phyloP scores from a whole-genome alignment of 495 filamentous ascomycete genomes.

The Friedmanniomyces simplex region DNA sequence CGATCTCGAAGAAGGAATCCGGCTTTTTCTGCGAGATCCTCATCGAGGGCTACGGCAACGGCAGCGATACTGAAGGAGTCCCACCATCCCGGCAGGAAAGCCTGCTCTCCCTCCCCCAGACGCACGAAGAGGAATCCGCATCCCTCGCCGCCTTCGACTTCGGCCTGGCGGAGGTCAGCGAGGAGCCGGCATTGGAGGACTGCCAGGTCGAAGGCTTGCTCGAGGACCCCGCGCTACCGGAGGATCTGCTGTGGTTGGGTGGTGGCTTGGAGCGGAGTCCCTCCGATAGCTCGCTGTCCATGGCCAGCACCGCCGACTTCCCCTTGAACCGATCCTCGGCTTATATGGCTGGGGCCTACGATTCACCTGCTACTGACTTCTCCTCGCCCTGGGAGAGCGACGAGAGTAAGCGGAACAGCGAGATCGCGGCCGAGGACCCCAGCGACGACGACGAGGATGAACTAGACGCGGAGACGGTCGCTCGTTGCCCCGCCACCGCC shows the following conservation, averaged over 20 bases:
- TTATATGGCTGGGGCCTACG: background rate
- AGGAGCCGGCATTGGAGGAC: constrained; percentile 11
- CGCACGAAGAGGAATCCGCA: background rate
- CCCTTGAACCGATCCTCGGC: constrained; percentile 5
- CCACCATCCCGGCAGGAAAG: background rate
- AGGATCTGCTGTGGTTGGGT: background rate
- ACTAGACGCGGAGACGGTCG: too few species aligned
- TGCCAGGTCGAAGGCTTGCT: background rate
- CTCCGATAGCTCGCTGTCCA: background rate
- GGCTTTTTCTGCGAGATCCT: constrained; percentile 28
- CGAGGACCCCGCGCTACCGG: background rate
- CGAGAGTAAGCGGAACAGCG: constrained; percentile 6
- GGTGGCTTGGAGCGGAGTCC: background rate
- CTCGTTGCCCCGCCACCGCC: background rate
- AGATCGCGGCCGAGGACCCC: background rate
- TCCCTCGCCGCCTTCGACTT: constrained; percentile 10
- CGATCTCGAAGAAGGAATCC: background rate
- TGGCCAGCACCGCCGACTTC: background rate
- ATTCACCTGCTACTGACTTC: constrained; percentile 1
- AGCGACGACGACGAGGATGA: background rate
- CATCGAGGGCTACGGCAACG: constrained; percentile 30
- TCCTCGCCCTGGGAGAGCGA: constrained; percentile 5
- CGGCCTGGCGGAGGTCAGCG: constrained; percentile 6
- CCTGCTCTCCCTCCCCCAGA: background rate
- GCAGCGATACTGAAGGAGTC: background rate